These are phyloP conservation scores for Colletotrichum cordylinicola DNA, from an alignment of 2,329 filamentous ascomycete species.

Conservation along the genomic window DNA sequence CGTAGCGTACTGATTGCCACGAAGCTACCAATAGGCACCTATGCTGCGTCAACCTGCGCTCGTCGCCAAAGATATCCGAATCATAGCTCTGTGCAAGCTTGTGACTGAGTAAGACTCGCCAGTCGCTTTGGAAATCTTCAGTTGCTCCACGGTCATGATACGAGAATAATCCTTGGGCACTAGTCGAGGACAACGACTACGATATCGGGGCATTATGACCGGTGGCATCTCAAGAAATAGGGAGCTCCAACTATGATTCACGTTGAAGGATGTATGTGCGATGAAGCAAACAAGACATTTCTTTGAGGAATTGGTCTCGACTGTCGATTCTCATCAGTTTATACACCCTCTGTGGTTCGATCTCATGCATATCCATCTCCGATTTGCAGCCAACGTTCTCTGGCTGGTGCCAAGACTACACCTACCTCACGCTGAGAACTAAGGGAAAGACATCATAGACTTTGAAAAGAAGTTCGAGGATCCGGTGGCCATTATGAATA, in stretches of 20 bases:
- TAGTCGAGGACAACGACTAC: fast-evolving
- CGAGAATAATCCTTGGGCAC: neutral
- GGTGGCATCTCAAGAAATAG: neutral
- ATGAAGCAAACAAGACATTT: neutral
- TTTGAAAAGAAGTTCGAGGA: neutral
- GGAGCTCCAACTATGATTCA: fast-evolving
- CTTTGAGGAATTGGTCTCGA: neutral
- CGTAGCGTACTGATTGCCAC: fast-evolving
- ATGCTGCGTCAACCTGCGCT: too few species aligned
- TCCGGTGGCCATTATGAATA: neutral
- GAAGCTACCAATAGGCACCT: neutral
- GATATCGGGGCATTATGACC: fast-evolving
- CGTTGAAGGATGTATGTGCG: neutral
- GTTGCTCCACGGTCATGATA: neutral
- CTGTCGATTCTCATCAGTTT: neutral
- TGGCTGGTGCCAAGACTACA: neutral
- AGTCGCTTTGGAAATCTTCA: neutral
- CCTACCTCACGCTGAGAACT: fast-evolving
- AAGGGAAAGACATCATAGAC: fast-evolving
- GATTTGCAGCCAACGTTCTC: neutral
- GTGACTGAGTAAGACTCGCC: fast-evolving
- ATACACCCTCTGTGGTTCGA: neutral
- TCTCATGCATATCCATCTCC: neutral
- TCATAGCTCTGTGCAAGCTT: neutral
- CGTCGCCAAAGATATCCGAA: neutral